Conservation (phyloP, 2,329 filamentous ascomycete genomes). For the Penicillium polonicum region DNA sequence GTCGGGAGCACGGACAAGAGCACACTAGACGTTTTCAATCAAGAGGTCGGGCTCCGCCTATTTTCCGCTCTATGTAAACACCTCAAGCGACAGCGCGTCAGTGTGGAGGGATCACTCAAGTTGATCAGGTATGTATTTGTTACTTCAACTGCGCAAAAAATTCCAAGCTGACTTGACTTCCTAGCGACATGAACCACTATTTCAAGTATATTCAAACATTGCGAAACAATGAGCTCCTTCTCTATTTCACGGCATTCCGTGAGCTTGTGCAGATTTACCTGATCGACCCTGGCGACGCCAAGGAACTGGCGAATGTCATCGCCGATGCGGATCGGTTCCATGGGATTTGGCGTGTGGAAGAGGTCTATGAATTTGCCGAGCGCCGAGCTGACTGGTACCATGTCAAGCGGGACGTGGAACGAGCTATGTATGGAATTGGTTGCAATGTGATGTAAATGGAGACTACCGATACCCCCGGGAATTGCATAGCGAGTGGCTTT, state of each 20-base stretch:
- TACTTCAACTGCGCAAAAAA: background rate
- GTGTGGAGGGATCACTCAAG: conserved; percentile 82
- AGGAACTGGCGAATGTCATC: conserved; percentile 93
- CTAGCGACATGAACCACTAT: conserved; percentile 91
- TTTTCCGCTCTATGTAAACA: conserved; percentile 95
- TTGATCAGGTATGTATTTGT: conserved; percentile 64
- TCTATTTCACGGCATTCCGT: conserved; percentile 87
- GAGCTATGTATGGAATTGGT: conserved; percentile 94
- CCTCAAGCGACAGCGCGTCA: conserved; percentile 91
- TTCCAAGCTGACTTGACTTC: background rate
- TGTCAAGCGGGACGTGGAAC: conserved; percentile 84
- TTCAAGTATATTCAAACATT: conserved; percentile 79
- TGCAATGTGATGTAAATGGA: conserved; percentile 73
- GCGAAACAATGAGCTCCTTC: conserved; percentile 76
- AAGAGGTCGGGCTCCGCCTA: conserved; percentile 89
- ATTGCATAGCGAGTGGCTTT: conserved; percentile 18
- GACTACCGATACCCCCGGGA: conserved; percentile 13
- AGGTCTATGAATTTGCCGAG: conserved; percentile 97
- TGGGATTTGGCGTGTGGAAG: conserved; percentile 90
- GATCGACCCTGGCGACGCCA: conserved; percentile 80
- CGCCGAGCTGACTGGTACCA: conserved; percentile 92
- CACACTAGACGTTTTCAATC: conserved; percentile 97
- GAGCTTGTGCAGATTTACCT: conserved; percentile 95
- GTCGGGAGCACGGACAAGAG: conserved; percentile 95
- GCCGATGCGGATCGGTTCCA: conserved; percentile 86